Evolutionary conservation across 2,329 filamentous ascomycete species (phyloP).

Genomic region (Cercospora sojina): DNA sequence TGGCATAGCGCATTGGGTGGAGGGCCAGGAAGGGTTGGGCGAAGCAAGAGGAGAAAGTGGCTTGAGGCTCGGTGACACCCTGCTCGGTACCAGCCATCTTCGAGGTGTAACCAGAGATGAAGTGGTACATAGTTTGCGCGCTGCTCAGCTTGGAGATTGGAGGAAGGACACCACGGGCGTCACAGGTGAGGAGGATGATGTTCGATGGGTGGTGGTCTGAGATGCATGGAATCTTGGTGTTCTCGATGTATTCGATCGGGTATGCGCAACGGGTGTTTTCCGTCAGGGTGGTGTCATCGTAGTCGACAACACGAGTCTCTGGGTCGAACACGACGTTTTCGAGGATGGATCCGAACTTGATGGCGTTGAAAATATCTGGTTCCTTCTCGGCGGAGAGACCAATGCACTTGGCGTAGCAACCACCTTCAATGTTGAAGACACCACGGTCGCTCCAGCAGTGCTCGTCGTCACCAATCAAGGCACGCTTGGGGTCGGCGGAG

Average conservation of each 20-base stretch:
- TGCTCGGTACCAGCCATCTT: conserved; percentile 99
- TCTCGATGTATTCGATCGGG: conserved; percentile 97
- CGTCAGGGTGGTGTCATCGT: conserved; percentile 89
- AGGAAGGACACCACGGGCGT: conserved; percentile 93
- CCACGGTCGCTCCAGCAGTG: conserved; percentile 98
- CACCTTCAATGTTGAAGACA: conserved; percentile 99
- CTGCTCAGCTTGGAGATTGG: conserved; percentile 96
- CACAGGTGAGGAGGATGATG: conserved; percentile 97
- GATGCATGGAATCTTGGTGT: conserved; percentile 97
- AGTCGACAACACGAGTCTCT: conserved; percentile 84
- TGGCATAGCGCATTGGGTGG: conserved; percentile 98
- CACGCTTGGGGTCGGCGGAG: conserved; percentile 93
- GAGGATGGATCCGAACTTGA: conserved; percentile 93
- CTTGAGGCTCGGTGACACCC: conserved; percentile 93
- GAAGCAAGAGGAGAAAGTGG: conserved; percentile 99
- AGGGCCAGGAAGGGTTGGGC: conserved; percentile 98
- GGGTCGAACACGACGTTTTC: conserved; percentile 99
- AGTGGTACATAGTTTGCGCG: conserved; percentile 99
- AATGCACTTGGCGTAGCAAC: conserved; percentile 99
- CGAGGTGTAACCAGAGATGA: conserved; percentile 99
- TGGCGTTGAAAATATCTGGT: conserved; percentile 94
- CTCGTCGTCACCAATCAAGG: conserved; percentile 96
- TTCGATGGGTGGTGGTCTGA: conserved; percentile 86
- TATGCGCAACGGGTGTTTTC: conserved; percentile 99
- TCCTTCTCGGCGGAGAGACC: conserved; percentile 98